Base-by-base conservation (phyloP, 129 eudicot genomes). In the Tanacetum coccineum region DNA sequence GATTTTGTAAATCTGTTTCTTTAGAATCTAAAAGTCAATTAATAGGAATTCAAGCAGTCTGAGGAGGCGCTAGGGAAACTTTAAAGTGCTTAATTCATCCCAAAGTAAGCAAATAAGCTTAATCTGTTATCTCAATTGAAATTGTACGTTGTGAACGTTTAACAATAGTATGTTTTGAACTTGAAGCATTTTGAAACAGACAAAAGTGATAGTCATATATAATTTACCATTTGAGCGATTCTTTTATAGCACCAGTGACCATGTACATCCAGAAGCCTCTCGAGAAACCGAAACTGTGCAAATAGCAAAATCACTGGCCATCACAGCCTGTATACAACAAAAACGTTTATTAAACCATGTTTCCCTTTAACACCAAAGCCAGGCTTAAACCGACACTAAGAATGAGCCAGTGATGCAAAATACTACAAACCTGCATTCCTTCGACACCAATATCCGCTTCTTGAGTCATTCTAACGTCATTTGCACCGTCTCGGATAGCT, bases 381-480 rank as follows among this genome's bases (percentile, higher is more conserved):
- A 30, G n/a, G n/a, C 20, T 1, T 22, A 22, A 22, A 22, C 25
- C 25, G 49, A 13, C 10, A 45, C 2, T 45, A 65, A 40, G 5
- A 30, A 36, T 15, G 45, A 66, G 44, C 4, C 2, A 22, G 25
- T 22, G 1, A 0, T 66, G 59, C 11, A 18, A 2, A 26, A 13
- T 2, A 66, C 51, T 63, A 75, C 81, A 44, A 46, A 89, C 96
- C 96, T 89, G 96, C 96, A 86, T 89, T 70, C 96, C 96, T 82
- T 89, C 96, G 60, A 89, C 94, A 60, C 96, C 96, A 64, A 89
- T 89, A 62, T 89, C 96, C 14, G 95, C 96, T 83, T 86, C 96
- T 82, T 89, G 96, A 80, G 86, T 89, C 96, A 89, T 89, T 70
- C 96, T 95, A 70, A 89, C 96, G 78, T 89, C 96, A 80, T 89